Base-by-base conservation (phyloP, 306 rosid genomes). In the Cucurbita pepo region DNA sequence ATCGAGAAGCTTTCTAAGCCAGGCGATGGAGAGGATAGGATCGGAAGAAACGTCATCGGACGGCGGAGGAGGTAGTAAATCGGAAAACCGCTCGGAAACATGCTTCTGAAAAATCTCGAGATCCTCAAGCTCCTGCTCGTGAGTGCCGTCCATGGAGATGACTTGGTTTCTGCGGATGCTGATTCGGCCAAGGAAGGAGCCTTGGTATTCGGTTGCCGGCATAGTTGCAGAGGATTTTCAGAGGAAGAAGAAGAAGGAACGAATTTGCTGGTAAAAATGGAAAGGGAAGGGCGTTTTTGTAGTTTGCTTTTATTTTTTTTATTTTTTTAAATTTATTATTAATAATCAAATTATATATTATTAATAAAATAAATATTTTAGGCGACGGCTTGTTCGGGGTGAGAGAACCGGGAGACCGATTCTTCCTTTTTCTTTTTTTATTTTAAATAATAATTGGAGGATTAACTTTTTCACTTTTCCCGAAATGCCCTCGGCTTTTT, bases 101-200 rank as follows among this genome's bases (percentile, higher is more conserved):
- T 89, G 90, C 48, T 79, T 91, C 50, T 94, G 99, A 59, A 94
- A 94, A 53, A 83, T 87, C 45, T 91, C 99, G 43, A 95, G 84
- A 86, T 95, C 95, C 69, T 95, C 95, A 50, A 83, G 76, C 41
- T 91, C 99, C 22, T 78, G 94, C 22, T 95, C 97, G 18, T 91
- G 87, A 81, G 8, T 81, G 0, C 88, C 90, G 3, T 90, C 99
- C 96, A 95, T 91, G 53, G 99, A 82, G 54, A 85, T 83, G 6
- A 91, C 95, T 56, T 95, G 99, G 81, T 95, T 95, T 53, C 97
- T 69, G 2, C 99, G 88, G 64, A 91, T 89, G 77, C 99, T 91
- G 72, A 95, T 91, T 30, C 99, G 85, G 53, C 94, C 91, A 78
- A 95, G 86, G 51, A 95, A 95, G 0, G 99, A 91, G 22, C 91